A percentile compares a stretch with the other conserved stretches of the same genome.
These are phyloP conservation scores for Emericellopsis cladophorae DNA, from an alignment of 2,329 filamentous ascomycete genomes.

Conservation along the genomic window DNA sequence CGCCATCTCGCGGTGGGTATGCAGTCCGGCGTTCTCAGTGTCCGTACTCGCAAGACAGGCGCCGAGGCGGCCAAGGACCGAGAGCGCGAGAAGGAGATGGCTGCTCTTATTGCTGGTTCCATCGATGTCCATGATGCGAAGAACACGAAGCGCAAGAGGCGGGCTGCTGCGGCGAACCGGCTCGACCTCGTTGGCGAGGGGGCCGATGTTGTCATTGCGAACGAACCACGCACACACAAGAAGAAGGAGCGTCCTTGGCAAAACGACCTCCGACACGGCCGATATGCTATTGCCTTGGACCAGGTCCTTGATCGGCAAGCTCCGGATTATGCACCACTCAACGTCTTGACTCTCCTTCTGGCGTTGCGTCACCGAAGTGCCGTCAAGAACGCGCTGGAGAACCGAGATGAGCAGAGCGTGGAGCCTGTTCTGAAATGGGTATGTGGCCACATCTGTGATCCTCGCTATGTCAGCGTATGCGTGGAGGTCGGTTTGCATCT, in stretches of 20 bases:
- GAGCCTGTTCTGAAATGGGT: conserved; percentile 79
- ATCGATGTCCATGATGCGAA: conserved; percentile 67
- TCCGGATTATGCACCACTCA: conserved; percentile 44
- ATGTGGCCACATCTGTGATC: conserved; percentile 67
- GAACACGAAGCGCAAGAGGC: conserved; percentile 55
- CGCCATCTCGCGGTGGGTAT: conserved; percentile 92
- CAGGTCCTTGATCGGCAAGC: conserved; percentile 48
- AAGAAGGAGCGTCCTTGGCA: conserved; percentile 70
- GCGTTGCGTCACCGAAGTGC: conserved; percentile 82
- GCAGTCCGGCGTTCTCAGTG: conserved; percentile 81
- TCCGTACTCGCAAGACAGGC: conserved; percentile 79
- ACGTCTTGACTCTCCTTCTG: conserved; percentile 64
- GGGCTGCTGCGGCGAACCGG: conserved; percentile 28
- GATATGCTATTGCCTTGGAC: conserved; percentile 70
- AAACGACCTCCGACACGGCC: conserved; percentile 62
- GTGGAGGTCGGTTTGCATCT: conserved; percentile 74
- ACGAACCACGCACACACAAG: conserved; percentile 35
- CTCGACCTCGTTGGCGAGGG: conserved; percentile 76
- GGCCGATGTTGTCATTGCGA: conserved; percentile 79
- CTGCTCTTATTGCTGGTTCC: conserved; percentile 63
- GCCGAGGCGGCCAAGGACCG: conserved; percentile 64
- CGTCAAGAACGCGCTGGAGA: conserved; percentile 65
- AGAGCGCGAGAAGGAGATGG: conserved; percentile 75
- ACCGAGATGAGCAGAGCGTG: conserved; percentile 69
- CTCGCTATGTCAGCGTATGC: conserved; percentile 67